Evolutionary conservation across 2,329 filamentous ascomycete genomes (phyloP), one percentile per base, ranked within the genome.

Genomic region (Claviceps sp.): DNA sequence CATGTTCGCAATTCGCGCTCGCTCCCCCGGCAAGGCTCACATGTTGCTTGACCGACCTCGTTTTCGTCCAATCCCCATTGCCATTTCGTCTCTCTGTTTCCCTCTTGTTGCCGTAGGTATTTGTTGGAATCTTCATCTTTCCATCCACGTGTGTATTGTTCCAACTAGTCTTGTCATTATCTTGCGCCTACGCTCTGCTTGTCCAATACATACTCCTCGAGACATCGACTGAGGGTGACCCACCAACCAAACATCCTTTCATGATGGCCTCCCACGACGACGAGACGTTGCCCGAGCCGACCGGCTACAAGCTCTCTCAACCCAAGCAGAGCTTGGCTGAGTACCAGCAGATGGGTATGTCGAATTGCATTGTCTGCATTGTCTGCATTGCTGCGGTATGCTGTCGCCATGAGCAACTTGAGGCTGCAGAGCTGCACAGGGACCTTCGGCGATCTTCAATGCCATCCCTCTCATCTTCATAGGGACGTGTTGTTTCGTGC

Each of bases 221-320:
- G 19, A 38, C 2, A 13, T 38, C 46, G 22, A 24, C 14, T 48
- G 38, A 45, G 45, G 52, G 42, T 40, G 44, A 39, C 37, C 39
- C 38, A 38, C 14, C 41, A 40, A 8, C 38, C 48, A 30, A 41
- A 6, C 5, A 8, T 26, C 42, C 38, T 48, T 40, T 39, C 43
- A 50, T 38, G 4, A 88, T 88, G 84, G 76, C 82, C 60, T 78
- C 81, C 62, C 74, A 80, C 65, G 75, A 84, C 58, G 89, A 95
- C 56, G 91, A 97, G 64, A 81, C 91, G 60, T 76, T 86, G 70
- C 85, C 89, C 58, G 87, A 93, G 74, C 80, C 85, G 73, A 96
- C 90, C 59, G 91, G 91, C 68, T 97, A 96, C 84, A 96, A 94
- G 82, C 86, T 96, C 66, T 90, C 89, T 60, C 89, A 96, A 81